Conservation (phyloP, 2,329 filamentous ascomycete species). For the Pseudomassariella vexata region DNA sequence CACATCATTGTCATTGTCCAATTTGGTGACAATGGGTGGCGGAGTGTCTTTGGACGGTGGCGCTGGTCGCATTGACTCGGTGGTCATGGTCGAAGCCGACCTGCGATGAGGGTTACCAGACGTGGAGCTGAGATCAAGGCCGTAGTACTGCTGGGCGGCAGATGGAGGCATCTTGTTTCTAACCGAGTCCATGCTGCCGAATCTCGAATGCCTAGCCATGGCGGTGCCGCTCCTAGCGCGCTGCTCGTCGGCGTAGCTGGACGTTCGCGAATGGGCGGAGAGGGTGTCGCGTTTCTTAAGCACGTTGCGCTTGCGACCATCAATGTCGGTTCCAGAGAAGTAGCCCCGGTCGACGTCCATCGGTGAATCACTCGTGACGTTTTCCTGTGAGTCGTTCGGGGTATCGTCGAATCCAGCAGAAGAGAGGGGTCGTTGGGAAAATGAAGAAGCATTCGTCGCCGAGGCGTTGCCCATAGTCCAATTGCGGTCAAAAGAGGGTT, state of each 20-base stretch:
- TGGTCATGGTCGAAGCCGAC: slow-evolving; percentile 55
- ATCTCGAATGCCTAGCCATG: slow-evolving; percentile 68
- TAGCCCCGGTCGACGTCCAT: slow-evolving; percentile 80
- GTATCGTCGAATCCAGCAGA: slow-evolving; percentile 45
- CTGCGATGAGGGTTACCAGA: slow-evolving; percentile 48
- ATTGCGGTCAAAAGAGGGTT: slow-evolving; percentile 64
- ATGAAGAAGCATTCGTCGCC: slow-evolving; percentile 34
- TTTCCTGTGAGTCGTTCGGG: slow-evolving; percentile 29
- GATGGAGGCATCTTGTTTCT: slow-evolving; percentile 56
- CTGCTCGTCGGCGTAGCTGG: slow-evolving; percentile 73
- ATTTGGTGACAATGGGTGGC: slow-evolving; percentile 54
- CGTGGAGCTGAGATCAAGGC: too few species aligned
- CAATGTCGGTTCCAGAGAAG: slow-evolving; percentile 83
- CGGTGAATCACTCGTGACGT: slow-evolving; percentile 36
- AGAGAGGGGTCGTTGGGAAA: slow-evolving; percentile 41
- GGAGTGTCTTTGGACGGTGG: slow-evolving; percentile 48
- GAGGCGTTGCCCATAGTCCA: slow-evolving; percentile 55
- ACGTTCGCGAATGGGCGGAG: slow-evolving; percentile 58
- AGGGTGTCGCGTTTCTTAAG: slow-evolving; percentile 71
- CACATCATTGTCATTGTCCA: slow-evolving; percentile 40
- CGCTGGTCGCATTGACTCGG: slow-evolving; percentile 45
- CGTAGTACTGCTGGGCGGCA: slow-evolving; percentile 68
- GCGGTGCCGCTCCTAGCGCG: slow-evolving; percentile 59
- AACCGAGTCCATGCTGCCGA: slow-evolving; percentile 72
- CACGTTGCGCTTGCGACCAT: slow-evolving; percentile 65